These are phyloP conservation scores for Arthroderma uncinatum DNA, from an alignment of 2,329 filamentous ascomycete species.

Conservation along the genomic window DNA sequence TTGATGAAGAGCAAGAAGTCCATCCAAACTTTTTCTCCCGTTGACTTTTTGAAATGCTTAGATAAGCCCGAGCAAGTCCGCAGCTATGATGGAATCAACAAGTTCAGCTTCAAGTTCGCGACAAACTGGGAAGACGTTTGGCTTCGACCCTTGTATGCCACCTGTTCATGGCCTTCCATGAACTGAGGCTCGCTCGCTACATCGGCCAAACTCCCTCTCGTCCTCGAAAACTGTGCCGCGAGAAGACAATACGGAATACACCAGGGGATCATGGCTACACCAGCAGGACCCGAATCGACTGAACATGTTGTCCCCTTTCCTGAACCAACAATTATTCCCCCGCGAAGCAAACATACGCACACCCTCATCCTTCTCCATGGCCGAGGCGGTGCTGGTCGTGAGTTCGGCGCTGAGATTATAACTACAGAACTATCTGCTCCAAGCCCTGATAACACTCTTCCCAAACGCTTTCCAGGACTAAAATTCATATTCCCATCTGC, in stretches of 20 bases:
- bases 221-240: neutral
- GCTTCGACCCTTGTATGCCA: no score
- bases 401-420: conserved; percentile 29
- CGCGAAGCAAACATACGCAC: conserved; percentile 22
- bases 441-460: conserved; percentile 17
- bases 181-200: no score
- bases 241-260: neutral
- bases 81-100: neutral
- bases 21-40: neutral
- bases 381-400: conserved; percentile 26
- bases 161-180: no score
- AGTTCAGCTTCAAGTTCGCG: no score
- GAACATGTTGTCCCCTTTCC: neutral
- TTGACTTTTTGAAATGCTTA: neutral
- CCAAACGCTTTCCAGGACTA: conserved; percentile 23
- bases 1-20: neutral
- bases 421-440: conserved; percentile 7
- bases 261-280: neutral
- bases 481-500: conserved; percentile 32
- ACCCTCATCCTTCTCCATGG: conserved; percentile 36
- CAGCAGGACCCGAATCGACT: neutral
- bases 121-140: no score
- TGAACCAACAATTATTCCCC: conserved; percentile 11
- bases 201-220: no score
- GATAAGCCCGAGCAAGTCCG: neutral